Evolutionary conservation across 306 rosid genomes (phyloP), one percentile per base, ranked within the genome.

Genomic region (Begonia peltatifolia): DNA sequence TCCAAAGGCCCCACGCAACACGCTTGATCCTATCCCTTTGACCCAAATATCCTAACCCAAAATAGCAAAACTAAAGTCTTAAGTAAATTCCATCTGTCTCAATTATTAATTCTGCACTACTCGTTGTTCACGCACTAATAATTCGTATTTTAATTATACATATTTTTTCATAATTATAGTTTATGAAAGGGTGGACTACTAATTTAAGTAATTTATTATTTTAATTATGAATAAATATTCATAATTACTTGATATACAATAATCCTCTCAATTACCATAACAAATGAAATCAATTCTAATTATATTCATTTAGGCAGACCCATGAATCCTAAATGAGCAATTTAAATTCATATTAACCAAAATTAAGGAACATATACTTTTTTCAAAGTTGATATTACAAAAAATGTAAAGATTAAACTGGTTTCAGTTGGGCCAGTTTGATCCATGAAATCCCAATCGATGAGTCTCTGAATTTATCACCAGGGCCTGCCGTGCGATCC

Each of bases 401-500:
- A 42, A 42, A 42, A 42, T 9, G 12, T 1, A 2, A 42, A 1
- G 46, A 42, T 12, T 12, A 42, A 42, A 42, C 46, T 12, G 11
- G 46, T 42, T 42, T 42, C 46, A 42, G 46, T 9, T 42, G 3
- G 2, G 12, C 48, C 48, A 10, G 13, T 44, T 44, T 44, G n/a
- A 44, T 44, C 14, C 48, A 44, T 44, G n/a, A 10, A 44, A 10
- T 10, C 12, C 3, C 10, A 2, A 42, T 6, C 1, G 12, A 2
- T 3, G 2, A 42, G 46, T 42, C 46, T 2, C 46, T 42, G 46
- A 2, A 2, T 20, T 20, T 12, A 38, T 81, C 89, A 90, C 95
- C 99, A 81, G 63, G 79, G 99, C 73, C 96, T 83, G 64, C 82
- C 86, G 47, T 78, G 85, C 70, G 93, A 84, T 71, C 92, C 63